Evolutionary conservation across 306 rosid species (phyloP), one percentile per base, ranked within the genome.

Genomic region (Leucaena leucocephala): DNA sequence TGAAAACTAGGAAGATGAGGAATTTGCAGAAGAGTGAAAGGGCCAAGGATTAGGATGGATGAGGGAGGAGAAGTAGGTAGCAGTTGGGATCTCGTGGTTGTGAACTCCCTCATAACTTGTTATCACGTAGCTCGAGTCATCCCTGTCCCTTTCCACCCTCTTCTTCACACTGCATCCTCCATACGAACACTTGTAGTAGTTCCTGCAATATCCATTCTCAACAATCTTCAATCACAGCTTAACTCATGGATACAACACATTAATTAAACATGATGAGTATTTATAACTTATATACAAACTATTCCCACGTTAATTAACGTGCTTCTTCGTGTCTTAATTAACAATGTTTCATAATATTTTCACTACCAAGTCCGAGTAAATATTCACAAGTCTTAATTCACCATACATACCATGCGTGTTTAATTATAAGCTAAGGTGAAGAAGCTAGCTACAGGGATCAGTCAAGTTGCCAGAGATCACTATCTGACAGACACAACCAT

Each of bases 71-170:
- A 66, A 88, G 22, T 81, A 81, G 16, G 81, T 8, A 22, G 79
- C 52, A 63, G 64, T 74, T 21, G 98, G 94, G 78, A 82, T 80
- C n/a, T 85, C 88, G 46, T 94, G 98, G 82, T 84, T 94, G 89
- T 94, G 98, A 4, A 85, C 76, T 68, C 98, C 96, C 11, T 89
- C 94, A 45, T 94, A 94, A 43, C 93, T 88, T 17, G 98, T 92
- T 71, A 94, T 84, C 77, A 92, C 98, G 82, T 87, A 92, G 86
- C 86, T 86, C 4, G 90, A 78, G 81, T 90, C 97, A 4, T 92
- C 85, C 57, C 85, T 81, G 21, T 92, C 98, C 78, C 98, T 94
- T 50, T 94, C 97, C 49, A 92, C 96, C 48, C 90, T 90, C 86
- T 92, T 94, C 90, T 94, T 92, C 80, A 92, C 98, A 34, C 2